These are phyloP conservation scores for Bocquillonia castaneifolia DNA, from an alignment of 441 rosid species.

Conservation along the genomic window DNA sequence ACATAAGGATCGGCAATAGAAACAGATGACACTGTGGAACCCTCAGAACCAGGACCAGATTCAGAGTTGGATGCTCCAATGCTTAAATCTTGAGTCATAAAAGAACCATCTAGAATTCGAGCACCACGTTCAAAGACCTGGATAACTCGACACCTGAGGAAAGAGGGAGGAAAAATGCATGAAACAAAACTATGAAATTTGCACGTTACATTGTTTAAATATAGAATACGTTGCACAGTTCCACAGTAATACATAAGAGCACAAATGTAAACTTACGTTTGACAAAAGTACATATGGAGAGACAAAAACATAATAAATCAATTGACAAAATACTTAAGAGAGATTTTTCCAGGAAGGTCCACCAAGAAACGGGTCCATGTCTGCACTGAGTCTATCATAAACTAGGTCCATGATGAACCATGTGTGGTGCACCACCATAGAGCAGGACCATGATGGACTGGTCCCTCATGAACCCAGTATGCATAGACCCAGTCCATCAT, in stretches of 20 bases:
- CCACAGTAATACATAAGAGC: not conserved
- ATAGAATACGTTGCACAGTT: not conserved
- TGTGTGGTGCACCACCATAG: too few relatives aligned
- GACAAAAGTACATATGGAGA: not conserved
- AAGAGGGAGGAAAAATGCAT: slow-evolving; percentile 19
- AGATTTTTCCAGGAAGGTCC: too few relatives aligned
- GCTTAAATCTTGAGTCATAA: slow-evolving; percentile 87
- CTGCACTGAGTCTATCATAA: too few relatives aligned
- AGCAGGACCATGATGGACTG: too few relatives aligned
- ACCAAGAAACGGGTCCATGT: too few relatives aligned
- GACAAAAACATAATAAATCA: not conserved
- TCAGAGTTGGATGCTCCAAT: slow-evolving; percentile 72
- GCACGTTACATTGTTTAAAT: not conserved
- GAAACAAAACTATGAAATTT: slow-evolving; percentile 10
- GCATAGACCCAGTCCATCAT: too few relatives aligned
- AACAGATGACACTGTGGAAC: slow-evolving; percentile 61
- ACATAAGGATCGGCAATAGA: slow-evolving; percentile 95
- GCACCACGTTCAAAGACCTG: slow-evolving; percentile 95
- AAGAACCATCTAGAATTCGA: slow-evolving; percentile 92
- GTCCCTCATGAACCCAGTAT: too few relatives aligned
- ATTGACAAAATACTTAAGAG: not conserved
- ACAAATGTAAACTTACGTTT: not conserved
- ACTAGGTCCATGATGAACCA: too few relatives aligned
- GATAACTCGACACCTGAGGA: slow-evolving; percentile 84
- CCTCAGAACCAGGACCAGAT: slow-evolving; percentile 64